Percentiles rank a stretch among this genome's conserved stretches.
These are phyloP conservation scores for Ophiostoma pallidulum DNA, from an alignment of 2,329 filamentous ascomycete species.

Conservation along the genomic window DNA sequence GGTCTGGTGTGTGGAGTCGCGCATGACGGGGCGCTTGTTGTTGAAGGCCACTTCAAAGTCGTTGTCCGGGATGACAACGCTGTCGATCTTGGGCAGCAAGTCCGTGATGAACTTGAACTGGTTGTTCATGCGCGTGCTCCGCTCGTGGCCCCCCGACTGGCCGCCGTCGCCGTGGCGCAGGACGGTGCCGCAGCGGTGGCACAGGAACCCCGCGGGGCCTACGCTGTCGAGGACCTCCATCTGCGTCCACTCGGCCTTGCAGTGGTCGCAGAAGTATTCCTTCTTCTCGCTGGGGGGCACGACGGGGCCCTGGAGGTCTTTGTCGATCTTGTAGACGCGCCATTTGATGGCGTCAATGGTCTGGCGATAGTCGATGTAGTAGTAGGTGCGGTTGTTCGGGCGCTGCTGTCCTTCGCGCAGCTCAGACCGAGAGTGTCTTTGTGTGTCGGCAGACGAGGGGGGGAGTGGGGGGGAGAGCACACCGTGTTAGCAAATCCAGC, in stretches of 20 bases:
- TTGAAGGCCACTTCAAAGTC: constrained; percentile 61
- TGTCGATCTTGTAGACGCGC: constrained; percentile 79
- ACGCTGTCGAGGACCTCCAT: constrained; percentile 79
- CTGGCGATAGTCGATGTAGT: constrained; percentile 90
- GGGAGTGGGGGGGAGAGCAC: background rate
- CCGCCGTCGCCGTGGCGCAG: constrained; percentile 59
- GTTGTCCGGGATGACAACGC: constrained; percentile 62
- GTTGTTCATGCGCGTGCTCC: constrained; percentile 64
- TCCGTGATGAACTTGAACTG: constrained; percentile 73
- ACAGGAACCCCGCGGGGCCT: constrained; percentile 65
- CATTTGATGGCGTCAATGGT: constrained; percentile 96
- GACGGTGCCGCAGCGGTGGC: constrained; percentile 62
- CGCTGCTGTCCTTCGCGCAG: constrained; percentile 71
- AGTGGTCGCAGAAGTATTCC: constrained; percentile 77
- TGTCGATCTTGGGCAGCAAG: constrained; percentile 66
- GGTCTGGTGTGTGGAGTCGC: constrained; percentile 58
- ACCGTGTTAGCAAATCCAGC: constrained; percentile 1
- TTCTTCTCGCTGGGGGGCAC: constrained; percentile 78
- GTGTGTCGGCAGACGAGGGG: background rate
- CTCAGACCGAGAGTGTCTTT: constrained; percentile 64
- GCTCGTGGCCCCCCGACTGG: constrained; percentile 60
- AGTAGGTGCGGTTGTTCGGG: constrained; percentile 82
- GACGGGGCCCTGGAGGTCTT: constrained; percentile 76
- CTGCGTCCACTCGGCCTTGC: constrained; percentile 77
- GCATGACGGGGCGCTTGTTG: constrained; percentile 52